Evolutionary conservation across 345 rosid genomes (phyloP), one percentile per base, ranked within the genome.

Genomic region (Boechera divaricarpa): DNA sequence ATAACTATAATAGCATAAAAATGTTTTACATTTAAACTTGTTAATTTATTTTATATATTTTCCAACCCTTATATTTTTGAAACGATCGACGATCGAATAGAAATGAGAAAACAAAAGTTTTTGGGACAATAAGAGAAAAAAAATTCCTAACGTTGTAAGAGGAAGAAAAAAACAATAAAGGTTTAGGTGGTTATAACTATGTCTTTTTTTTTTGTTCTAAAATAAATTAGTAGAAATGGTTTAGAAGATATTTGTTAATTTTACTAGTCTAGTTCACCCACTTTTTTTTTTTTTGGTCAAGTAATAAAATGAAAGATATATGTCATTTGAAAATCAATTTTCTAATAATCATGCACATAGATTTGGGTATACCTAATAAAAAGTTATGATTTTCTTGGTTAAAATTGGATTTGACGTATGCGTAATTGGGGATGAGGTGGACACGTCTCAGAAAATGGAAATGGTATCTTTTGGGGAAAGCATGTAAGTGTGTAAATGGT

Each of bases 391-490:
- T 39, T 6, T 6, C 5, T 38, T 28, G 58, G 49, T 47, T 63
- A 16, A 53, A 28, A 63, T n/a, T 15, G 28, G 74, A 67, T 60
- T 76, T 13, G 74, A 76, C 79, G 69, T 76, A 76, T 68, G 73
- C 47, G 72, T 78, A 65, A 64, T 55, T 3, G 48, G 29, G 32
- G 72, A 28, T 8, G 41, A 29, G 51, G n/a, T 1, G 69, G 21
- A 72, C 74, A 78, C 77, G 81, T 72, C 63, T 58, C 63, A 72
- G 63, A 6, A 78, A 67, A 59, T 4, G 57, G n/a, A 26, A 67
- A 66, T 0, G 77, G 77, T 51, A 78, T 78, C 74, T 66, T 66
- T 49, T 51, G 68, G 42, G 44, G 63, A 72, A 78, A 72, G 73
- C 69, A 67, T 78, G 77, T 49, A 68, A 70, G 29, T 13, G 41